Conservation (phyloP, 352 stramenopile genomes). For the Phytophthora pini region DNA sequence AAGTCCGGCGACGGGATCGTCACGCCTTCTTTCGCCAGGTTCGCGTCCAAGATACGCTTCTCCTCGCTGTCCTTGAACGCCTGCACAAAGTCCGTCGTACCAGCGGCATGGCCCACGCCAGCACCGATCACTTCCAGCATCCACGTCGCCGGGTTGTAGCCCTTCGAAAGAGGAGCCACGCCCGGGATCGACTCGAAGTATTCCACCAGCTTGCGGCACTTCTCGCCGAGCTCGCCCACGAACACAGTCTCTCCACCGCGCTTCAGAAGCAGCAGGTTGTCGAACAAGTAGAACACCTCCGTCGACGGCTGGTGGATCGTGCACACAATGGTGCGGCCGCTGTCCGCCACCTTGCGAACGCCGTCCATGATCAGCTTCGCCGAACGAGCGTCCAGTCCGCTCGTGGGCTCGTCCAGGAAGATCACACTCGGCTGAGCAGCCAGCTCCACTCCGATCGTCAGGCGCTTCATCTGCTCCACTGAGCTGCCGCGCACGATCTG, state of each 20-base stretch:
- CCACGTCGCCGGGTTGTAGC: constrained; percentile 70
- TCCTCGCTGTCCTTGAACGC: constrained; percentile 33
- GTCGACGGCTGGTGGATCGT: constrained; percentile 92
- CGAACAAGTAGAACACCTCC: constrained; percentile 88
- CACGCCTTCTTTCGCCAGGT: constrained; percentile 43
- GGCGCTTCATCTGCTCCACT: constrained; percentile 46
- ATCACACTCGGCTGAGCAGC: constrained; percentile 79
- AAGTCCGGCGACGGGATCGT: constrained; percentile 36
- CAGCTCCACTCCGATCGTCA: constrained; percentile 73
- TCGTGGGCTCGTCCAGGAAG: constrained; percentile 78
- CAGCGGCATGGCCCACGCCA: constrained; percentile 31
- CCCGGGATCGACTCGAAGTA: constrained; percentile 41
- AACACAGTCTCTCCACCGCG: constrained; percentile 55
- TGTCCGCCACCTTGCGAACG: constrained; percentile 76
- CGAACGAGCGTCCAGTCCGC: constrained; percentile 69
- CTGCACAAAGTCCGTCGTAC: constrained; percentile 44
- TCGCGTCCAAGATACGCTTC: constrained; percentile 29
- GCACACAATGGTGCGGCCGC: constrained; percentile 78
- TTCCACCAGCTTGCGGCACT: constrained; percentile 37
- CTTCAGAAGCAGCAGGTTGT: constrained; percentile 62
- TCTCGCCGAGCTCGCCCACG: constrained; percentile 52
- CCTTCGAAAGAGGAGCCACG: constrained; percentile 31
- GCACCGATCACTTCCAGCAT: constrained; percentile 49
- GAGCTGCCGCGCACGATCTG: constrained; percentile 43
- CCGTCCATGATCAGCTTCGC: constrained; percentile 82